A percentile compares a stretch with the other conserved stretches of the same genome.
Evolutionary conservation across 1,284 basidiomycete species (phyloP).

Genomic region (Trichosporon faecale): DNA sequence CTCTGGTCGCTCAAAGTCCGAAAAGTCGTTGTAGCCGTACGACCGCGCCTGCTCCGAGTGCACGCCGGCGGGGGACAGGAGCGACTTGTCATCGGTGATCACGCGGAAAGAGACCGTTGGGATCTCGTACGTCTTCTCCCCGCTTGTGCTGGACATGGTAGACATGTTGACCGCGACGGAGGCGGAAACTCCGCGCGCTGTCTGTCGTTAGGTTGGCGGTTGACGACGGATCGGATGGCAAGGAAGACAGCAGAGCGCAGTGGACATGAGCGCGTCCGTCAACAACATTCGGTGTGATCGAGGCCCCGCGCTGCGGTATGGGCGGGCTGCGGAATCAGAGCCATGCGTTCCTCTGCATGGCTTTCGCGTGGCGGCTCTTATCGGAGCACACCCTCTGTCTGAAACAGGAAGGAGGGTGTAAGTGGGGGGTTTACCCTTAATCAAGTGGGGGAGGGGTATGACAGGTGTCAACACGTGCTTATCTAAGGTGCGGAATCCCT

Average conservation of each 20-base stretch:
- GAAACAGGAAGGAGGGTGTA: background rate
- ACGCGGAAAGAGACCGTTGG: slow-evolving; percentile 49
- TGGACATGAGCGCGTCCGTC: background rate
- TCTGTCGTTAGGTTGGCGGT: background rate
- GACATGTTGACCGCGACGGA: slow-evolving; percentile 26
- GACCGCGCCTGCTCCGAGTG: slow-evolving; percentile 43
- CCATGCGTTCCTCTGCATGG: background rate
- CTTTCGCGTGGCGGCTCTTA: background rate
- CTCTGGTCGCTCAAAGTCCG: slow-evolving; percentile 70
- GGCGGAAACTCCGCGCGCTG: background rate
- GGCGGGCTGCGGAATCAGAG: background rate
- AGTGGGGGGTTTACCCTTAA: background rate
- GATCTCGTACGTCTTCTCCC: slow-evolving; percentile 41
- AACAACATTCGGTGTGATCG: background rate
- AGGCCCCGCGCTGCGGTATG: background rate
- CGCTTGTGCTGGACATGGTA: slow-evolving; percentile 29
- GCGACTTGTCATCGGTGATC: slow-evolving; percentile 42
- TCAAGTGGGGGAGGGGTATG: background rate
- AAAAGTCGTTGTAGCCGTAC: slow-evolving; percentile 66
- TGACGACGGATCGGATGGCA: background rate
- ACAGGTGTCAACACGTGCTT: slow-evolving; percentile 1
- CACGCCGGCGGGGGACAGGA: slow-evolving; percentile 39
- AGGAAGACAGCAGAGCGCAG: background rate
- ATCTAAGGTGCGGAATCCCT: background rate
- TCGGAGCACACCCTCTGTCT: background rate